Evolutionary conservation across 257 asterid species (phyloP).

Genomic region (Penstemon newberryi): DNA sequence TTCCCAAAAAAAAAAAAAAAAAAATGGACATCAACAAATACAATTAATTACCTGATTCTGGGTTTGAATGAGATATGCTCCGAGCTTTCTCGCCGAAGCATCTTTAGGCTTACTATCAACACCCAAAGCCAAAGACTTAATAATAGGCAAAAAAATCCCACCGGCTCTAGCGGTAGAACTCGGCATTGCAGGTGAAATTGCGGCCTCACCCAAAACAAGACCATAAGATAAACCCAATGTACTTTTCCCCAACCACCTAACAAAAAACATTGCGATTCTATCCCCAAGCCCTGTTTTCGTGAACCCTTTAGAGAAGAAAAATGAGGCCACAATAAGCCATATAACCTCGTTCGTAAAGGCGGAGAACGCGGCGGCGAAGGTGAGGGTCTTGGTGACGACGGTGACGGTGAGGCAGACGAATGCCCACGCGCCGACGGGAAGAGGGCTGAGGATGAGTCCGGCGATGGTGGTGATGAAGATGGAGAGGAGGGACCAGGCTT

Average conservation of each 20-base stretch:
- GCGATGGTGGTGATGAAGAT: slow-evolving; percentile 63
- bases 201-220: slow-evolving; percentile 58
- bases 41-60: slow-evolving; percentile 60
- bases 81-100: slow-evolving; percentile 56
- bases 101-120: slow-evolving; percentile 66
- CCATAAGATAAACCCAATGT: slow-evolving; percentile 76
- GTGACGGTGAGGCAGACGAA: slow-evolving; percentile 53
- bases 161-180: slow-evolving; percentile 79
- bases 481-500: slow-evolving; percentile 76
- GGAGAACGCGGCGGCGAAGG: slow-evolving; percentile 64
- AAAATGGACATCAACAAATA: background rate
- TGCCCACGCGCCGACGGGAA: slow-evolving; percentile 84
- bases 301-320: slow-evolving; percentile 72
- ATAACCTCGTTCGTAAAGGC: slow-evolving; percentile 77
- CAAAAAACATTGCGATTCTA: slow-evolving; percentile 67
- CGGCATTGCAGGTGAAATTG: slow-evolving; percentile 78
- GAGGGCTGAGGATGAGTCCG: slow-evolving; percentile 64
- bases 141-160: slow-evolving; percentile 79
- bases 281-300: slow-evolving; percentile 86
- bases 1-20: background rate
- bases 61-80: slow-evolving; percentile 70
- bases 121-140: slow-evolving; percentile 56
- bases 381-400: slow-evolving; percentile 57
- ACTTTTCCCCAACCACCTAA: slow-evolving; percentile 62
- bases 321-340: slow-evolving; percentile 70